Evolutionary conservation across 148 eudicot species (phyloP).

Genomic region (Vaccinium myrtillus): DNA sequence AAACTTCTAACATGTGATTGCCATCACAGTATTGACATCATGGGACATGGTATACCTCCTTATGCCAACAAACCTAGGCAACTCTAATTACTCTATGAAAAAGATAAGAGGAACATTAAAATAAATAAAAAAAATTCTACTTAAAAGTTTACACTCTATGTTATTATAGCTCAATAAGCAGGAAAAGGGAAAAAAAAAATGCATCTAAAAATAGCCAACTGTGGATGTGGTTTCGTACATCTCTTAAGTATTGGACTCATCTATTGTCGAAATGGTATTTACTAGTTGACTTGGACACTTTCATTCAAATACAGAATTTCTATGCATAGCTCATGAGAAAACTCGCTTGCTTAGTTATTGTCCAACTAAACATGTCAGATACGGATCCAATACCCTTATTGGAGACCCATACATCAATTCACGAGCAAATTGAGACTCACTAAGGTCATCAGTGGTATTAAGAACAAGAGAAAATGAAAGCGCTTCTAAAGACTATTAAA

Average conservation of each 20-base stretch:
- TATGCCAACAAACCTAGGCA: neutral
- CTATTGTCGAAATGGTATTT: neutral
- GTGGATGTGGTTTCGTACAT: neutral
- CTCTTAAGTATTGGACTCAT: neutral
- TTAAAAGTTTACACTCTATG: neutral
- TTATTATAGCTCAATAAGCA: neutral
- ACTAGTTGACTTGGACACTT: neutral
- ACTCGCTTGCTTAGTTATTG: neutral
- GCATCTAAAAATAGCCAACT: neutral
- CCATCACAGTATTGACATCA: neutral
- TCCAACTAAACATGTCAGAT: neutral
- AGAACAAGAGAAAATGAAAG: neutral
- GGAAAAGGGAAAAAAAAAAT: neutral
- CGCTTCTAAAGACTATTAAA: neutral
- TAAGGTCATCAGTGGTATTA: neutral
- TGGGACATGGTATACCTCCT: neutral
- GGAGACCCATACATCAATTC: slow-evolving; percentile 5
- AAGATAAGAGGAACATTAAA: neutral
- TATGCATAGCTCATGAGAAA: neutral
- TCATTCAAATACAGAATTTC: neutral
- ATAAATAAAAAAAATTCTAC: neutral
- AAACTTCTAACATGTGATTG: neutral
- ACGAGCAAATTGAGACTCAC: neutral
- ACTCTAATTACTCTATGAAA: neutral
- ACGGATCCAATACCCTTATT: neutral